Evolutionary conservation across 1,284 basidiomycete genomes (phyloP).

Genomic region (Trametes polyzona): DNA sequence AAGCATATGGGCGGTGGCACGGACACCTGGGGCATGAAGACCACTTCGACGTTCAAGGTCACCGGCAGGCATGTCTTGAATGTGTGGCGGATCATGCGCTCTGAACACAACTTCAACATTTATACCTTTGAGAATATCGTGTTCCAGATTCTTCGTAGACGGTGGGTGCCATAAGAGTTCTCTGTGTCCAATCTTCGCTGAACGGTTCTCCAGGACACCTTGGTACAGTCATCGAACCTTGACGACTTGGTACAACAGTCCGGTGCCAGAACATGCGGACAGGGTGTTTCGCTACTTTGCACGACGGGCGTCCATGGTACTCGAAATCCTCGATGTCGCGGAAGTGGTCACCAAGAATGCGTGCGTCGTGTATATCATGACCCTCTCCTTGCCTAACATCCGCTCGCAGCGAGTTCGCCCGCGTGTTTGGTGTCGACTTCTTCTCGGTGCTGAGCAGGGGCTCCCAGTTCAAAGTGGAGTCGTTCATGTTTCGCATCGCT

Average conservation of each 20-base stretch:
- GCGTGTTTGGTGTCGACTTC: constrained; percentile 97
- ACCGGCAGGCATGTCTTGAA: constrained; percentile 91
- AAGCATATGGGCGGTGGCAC: constrained; percentile 43
- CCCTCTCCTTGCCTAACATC: background rate
- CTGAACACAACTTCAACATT: constrained; percentile 78
- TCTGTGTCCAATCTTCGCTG: background rate
- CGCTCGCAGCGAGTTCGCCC: constrained; percentile 83
- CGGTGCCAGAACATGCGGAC: constrained; percentile 55
- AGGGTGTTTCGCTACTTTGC: constrained; percentile 68
- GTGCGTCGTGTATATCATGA: constrained; percentile 41
- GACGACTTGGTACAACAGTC: constrained; percentile 74
- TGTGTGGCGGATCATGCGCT: constrained; percentile 90
- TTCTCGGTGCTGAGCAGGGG: constrained; percentile 94
- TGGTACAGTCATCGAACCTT: constrained; percentile 73
- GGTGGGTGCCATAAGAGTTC: constrained; percentile 47
- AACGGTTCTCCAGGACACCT: constrained; percentile 61
- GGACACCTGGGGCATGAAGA: constrained; percentile 77
- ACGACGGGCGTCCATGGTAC: constrained; percentile 64
- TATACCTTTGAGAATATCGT: constrained; percentile 93
- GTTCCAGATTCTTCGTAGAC: constrained; percentile 75
- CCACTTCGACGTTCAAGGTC: constrained; percentile 84
- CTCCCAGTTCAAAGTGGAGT: constrained; percentile 98
- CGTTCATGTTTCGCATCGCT: constrained; percentile 97
- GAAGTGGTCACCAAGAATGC: constrained; percentile 89
- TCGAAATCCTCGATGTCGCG: constrained; percentile 80